These are phyloP conservation scores for Leptographium wingfieldii DNA, from an alignment of 2,329 filamentous ascomycete genomes.

Conservation along the genomic window DNA sequence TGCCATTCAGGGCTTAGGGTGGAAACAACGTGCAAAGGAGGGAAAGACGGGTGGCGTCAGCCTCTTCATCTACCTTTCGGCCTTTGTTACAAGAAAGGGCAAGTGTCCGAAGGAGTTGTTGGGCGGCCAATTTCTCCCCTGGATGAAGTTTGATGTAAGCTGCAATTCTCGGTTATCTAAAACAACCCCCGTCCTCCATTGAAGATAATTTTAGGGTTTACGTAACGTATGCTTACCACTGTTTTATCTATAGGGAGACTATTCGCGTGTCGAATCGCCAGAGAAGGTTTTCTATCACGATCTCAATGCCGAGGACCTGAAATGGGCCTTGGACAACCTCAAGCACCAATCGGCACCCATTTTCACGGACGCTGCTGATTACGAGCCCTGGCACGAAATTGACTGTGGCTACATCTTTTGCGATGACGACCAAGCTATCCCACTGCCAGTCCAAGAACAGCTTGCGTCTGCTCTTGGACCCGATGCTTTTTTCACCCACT, in stretches of 20 bases:
- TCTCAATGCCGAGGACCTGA: not conserved
- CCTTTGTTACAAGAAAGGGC: slow-evolving; percentile 15
- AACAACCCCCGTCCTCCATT: not conserved
- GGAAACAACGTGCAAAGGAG: slow-evolving; percentile 16
- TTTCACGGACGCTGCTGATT: not conserved
- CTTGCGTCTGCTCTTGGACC: not conserved
- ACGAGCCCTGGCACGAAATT: slow-evolving; percentile 3
- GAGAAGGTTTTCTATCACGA: slow-evolving; percentile 3
- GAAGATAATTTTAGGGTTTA: not conserved
- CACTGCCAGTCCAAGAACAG: not conserved
- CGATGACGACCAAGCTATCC: slow-evolving; percentile 2
- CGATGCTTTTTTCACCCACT: not conserved
- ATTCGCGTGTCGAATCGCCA: not conserved
- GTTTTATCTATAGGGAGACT: not conserved
- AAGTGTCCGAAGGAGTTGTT: slow-evolving; percentile 12
- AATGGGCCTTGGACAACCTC: not conserved
- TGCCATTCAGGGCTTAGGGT: slow-evolving; percentile 18
- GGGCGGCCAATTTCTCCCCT: slow-evolving; percentile 14
- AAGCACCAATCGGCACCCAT: not conserved
- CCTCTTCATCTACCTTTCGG: slow-evolving; percentile 17
- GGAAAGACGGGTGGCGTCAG: slow-evolving; percentile 23
- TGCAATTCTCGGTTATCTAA: not conserved
- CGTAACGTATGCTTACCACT: not conserved
- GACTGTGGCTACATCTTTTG: not conserved
- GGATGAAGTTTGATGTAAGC: slow-evolving; percentile 12